phyloP scores from a whole-genome alignment of 371 early-diverging fungal genomes.

The Rhizomucor pusillus region DNA sequence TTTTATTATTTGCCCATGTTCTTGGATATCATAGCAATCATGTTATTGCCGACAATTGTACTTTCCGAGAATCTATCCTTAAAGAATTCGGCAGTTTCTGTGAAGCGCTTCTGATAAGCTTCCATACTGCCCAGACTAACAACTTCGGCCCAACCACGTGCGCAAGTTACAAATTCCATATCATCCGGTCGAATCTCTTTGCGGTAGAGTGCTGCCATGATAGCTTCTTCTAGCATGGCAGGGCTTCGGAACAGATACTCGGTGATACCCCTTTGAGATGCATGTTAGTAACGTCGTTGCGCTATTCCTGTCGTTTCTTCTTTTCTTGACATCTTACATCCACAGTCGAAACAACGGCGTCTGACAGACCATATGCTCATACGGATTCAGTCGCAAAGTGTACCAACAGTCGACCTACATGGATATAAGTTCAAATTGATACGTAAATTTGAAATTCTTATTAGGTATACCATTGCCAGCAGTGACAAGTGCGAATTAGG shows the following conservation, averaged over 20 bases:
- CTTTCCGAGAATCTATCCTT: conserved; percentile 72
- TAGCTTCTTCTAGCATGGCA: conserved; percentile 77
- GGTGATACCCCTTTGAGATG: conserved; percentile 74
- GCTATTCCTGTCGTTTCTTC: conserved; percentile 1
- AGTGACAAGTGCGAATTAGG: conserved; percentile 94
- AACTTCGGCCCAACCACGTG: conserved; percentile 90
- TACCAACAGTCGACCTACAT: conserved; percentile 86
- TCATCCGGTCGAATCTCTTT: conserved; percentile 88
- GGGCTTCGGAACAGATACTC: conserved; percentile 86
- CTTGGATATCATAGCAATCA: conserved; percentile 63
- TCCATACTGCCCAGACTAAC: conserved; percentile 82
- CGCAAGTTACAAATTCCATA: conserved; percentile 88
- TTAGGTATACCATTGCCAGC: conserved; percentile 73
- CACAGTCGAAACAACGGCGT: conserved; percentile 94
- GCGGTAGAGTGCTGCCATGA: conserved; percentile 78
- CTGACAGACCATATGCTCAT: conserved; percentile 92
- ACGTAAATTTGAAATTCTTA: background rate
- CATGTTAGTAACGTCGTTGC: conserved; percentile 2
- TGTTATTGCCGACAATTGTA: conserved; percentile 66
- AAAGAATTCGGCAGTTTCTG: conserved; percentile 80
- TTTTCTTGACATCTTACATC: conserved; percentile 51
- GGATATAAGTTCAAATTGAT: background rate
- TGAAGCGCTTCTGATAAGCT: conserved; percentile 82
- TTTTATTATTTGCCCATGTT: conserved; percentile 25
- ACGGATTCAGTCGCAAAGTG: conserved; percentile 79